A percentile compares a stretch with the other conserved stretches of the same genome.
Evolutionary conservation across 1,284 basidiomycete species (phyloP).

Genomic region (Ustilago cynodontis): DNA sequence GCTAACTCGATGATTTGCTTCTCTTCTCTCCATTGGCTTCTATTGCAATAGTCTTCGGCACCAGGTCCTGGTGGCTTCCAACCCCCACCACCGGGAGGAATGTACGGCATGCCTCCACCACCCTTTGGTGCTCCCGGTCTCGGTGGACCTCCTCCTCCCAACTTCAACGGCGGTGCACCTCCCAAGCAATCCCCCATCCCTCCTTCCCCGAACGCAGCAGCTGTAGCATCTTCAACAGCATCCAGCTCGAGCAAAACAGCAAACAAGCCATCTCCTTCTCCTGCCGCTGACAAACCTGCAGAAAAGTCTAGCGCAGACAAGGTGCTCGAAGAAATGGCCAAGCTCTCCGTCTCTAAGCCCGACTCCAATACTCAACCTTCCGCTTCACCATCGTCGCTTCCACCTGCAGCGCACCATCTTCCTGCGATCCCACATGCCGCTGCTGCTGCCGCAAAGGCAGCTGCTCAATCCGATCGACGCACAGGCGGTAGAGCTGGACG

Average conservation of each 20-base stretch:
- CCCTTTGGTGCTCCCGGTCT: slow-evolving; percentile 13
- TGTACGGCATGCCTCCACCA: slow-evolving; percentile 42
- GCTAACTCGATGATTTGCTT: slow-evolving; percentile 14
- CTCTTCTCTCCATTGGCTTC: background rate
- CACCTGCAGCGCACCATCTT: slow-evolving; percentile 36
- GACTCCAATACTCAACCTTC: slow-evolving; percentile 15
- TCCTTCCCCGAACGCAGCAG: slow-evolving; percentile 19
- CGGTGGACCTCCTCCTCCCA: slow-evolving; percentile 47
- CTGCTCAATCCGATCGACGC: slow-evolving; percentile 32
- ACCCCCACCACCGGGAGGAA: slow-evolving; percentile 27
- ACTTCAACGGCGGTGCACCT: slow-evolving; percentile 26
- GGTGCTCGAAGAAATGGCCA: slow-evolving; percentile 59
- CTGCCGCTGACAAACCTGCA: slow-evolving; percentile 16
- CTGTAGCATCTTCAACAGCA: slow-evolving; percentile 21
- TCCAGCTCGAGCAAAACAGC: slow-evolving; percentile 3
- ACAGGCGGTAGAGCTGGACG: slow-evolving; percentile 8
- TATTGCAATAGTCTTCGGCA: slow-evolving; percentile 25
- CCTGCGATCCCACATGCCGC: slow-evolving; percentile 59
- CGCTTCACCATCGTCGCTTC: slow-evolving; percentile 33
- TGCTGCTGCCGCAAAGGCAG: slow-evolving; percentile 41
- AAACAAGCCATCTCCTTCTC: slow-evolving; percentile 19
- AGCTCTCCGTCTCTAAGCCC: slow-evolving; percentile 49
- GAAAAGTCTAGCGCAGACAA: slow-evolving; percentile 52
- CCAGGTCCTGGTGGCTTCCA: slow-evolving; percentile 22
- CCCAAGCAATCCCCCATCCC: slow-evolving; percentile 19